Evolutionary conservation across 2,329 filamentous ascomycete species (phyloP).

Genomic region (Beauveria varroae): DNA sequence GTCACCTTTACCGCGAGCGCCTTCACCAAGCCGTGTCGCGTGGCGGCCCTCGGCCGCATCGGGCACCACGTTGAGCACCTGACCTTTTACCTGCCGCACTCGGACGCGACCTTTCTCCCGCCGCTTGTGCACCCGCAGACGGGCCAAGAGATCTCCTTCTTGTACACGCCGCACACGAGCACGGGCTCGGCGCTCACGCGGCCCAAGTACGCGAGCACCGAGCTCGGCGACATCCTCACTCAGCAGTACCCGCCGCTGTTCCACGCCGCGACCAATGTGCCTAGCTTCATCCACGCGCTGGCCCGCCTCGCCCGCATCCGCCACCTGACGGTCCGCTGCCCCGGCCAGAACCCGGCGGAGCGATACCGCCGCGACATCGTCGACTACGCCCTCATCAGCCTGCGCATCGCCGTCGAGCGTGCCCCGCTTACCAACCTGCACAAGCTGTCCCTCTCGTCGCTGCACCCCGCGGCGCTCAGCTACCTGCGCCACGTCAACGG

Average conservation of each 20-base stretch:
- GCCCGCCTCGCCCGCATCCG: constrained; percentile 59
- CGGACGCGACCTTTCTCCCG: constrained; percentile 70
- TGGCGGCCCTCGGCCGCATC: constrained; percentile 69
- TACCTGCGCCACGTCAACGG: constrained; percentile 70
- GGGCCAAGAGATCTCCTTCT: constrained; percentile 70
- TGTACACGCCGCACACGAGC: constrained; percentile 71
- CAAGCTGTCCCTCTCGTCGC: constrained; percentile 62
- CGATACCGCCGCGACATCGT: constrained; percentile 70
- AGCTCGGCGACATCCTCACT: constrained; percentile 73
- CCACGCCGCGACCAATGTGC: constrained; percentile 81
- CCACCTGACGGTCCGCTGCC: constrained; percentile 70
- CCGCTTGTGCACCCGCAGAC: constrained; percentile 74
- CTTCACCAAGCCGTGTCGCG: constrained; percentile 65
- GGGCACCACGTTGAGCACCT: constrained; percentile 73
- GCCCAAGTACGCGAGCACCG: constrained; percentile 72
- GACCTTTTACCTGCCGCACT: constrained; percentile 70
- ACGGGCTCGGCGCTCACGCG: constrained; percentile 53
- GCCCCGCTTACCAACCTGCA: constrained; percentile 57
- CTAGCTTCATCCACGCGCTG: constrained; percentile 73
- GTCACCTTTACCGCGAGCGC: constrained; percentile 66
- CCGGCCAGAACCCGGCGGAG: constrained; percentile 60
- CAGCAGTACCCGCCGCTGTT: constrained; percentile 85
- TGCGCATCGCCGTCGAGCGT: constrained; percentile 76
- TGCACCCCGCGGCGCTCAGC: constrained; percentile 69
- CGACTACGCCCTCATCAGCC: constrained; percentile 81